Evolutionary conservation across 2,329 filamentous ascomycete species (phyloP).

Genomic region (Talaromyces sp.): DNA sequence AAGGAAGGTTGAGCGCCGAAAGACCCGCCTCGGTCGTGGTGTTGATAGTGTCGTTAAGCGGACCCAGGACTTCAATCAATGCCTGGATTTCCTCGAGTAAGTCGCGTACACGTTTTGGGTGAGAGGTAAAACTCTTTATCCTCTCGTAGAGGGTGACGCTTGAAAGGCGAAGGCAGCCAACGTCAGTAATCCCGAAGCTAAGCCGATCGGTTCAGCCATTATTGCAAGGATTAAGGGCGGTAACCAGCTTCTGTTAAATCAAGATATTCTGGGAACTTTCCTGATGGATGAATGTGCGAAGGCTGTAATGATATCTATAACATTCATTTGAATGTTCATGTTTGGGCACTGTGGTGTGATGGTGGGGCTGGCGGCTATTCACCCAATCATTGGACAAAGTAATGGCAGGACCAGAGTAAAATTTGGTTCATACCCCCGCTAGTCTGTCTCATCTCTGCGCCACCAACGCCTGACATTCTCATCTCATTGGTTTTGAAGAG

Average conservation of each 20-base stretch:
- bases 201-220: conserved; percentile 36
- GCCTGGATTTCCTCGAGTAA: conserved; percentile 37
- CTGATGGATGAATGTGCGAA: no score
- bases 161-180: conserved; percentile 35
- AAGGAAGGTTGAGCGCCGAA: conserved; percentile 31
- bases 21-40: conserved; percentile 21
- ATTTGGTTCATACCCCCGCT: no score
- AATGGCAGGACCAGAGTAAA: no score
- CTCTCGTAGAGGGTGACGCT: conserved; percentile 34
- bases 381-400: no score
- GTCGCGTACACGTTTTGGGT: conserved; percentile 36
- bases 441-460: neutral
- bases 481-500: no score
- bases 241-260: no score
- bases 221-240: neutral
- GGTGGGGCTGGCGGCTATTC: no score
- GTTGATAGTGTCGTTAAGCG: conserved; percentile 28
- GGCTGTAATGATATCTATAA: no score
- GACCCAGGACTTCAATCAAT: conserved; percentile 32
- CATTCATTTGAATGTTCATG: no score
- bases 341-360: no score
- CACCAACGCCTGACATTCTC: neutral
- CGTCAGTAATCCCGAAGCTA: conserved; percentile 34
- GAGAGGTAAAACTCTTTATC: conserved; percentile 33
- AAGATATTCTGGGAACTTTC: no score